Evolutionary conservation across 2,329 filamentous ascomycete species (phyloP).

Genomic region (Knufia fluminis): DNA sequence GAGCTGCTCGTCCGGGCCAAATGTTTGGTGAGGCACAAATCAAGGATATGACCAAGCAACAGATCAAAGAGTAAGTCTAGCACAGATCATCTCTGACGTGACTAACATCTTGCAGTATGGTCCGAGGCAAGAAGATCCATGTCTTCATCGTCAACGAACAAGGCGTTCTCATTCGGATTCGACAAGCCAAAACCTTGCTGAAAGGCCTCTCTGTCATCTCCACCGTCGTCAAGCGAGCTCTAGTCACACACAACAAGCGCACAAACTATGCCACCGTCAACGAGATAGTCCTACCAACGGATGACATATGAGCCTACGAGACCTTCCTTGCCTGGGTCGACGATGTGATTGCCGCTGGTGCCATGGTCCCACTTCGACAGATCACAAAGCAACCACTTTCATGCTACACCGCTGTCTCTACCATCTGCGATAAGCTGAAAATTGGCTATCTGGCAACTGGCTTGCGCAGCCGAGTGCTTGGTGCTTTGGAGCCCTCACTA

Average conservation of each 20-base stretch:
- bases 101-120: background rate
- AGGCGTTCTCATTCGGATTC: background rate
- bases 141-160: background rate
- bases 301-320: background rate
- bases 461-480: background rate
- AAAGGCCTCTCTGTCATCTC: background rate
- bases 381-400: background rate
- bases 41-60: background rate
- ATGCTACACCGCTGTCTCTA: background rate
- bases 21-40: too few relatives aligned
- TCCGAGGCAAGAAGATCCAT: background rate
- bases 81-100: background rate
- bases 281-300: background rate
- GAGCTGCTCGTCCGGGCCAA: too few relatives aligned
- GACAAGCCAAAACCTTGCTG: background rate
- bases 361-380: background rate
- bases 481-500: too few relatives aligned
- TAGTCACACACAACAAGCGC: background rate
- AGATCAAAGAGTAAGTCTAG: background rate
- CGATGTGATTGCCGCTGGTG: background rate
- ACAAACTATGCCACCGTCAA: background rate
- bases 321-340: background rate
- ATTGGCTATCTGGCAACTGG: background rate
- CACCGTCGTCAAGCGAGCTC: background rate
- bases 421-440: background rate